Base-by-base conservation (phyloP, 2,329 filamentous ascomycete genomes). In the Aspergillus pseudoglaucus region DNA sequence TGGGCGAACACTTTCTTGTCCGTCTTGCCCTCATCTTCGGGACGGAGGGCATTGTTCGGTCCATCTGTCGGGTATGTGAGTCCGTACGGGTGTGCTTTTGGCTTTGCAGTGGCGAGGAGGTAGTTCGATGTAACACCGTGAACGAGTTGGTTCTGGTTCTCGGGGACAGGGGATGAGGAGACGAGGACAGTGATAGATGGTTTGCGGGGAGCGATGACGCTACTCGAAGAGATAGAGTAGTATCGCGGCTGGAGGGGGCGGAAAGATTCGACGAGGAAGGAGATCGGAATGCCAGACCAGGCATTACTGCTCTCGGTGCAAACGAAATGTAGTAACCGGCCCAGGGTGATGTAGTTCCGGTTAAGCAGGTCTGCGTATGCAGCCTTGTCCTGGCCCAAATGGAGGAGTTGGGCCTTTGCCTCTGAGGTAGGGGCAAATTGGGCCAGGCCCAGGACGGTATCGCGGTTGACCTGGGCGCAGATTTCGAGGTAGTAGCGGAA, bases 71-170 rank as follows among this genome's bases (percentile, higher is more conserved):
- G 81, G 69, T 95, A 95, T 47, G 83, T 87, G 47, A 89, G 74
- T 45, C 88, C 87, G 57, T 90, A 86, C 15, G 87, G 82, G 62
- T 87, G 83, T 20, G 88, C 85, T 58, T 84, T 76, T 6, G 84
- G 78, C 44, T 90, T 85, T 50, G 84, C 85, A n/a, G 61, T 49
- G 18, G 90, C 89, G 47, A 95, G 73, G 23, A 97, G 81, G 62
- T 96, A 96, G 73, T 96, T 96, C 49, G 91, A 95, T 12, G 90
- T 86, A 45, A 96, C 88, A 61, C 91, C 91, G 62, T 88, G 88
- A 71, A 96, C 85, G 45, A 91, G 63, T 56, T 83, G 82, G 22
- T 79, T 74, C n/a, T 52, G 40, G 42, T 88, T 83, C 42, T 85
- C 85, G 8, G 87, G 81, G 49, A 93, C 79, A 39, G 80, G 69